Evolutionary conservation across 495 filamentous ascomycete genomes (phyloP), one percentile per base, ranked within the genome.

Genomic region (Neurospora pannonica): DNA sequence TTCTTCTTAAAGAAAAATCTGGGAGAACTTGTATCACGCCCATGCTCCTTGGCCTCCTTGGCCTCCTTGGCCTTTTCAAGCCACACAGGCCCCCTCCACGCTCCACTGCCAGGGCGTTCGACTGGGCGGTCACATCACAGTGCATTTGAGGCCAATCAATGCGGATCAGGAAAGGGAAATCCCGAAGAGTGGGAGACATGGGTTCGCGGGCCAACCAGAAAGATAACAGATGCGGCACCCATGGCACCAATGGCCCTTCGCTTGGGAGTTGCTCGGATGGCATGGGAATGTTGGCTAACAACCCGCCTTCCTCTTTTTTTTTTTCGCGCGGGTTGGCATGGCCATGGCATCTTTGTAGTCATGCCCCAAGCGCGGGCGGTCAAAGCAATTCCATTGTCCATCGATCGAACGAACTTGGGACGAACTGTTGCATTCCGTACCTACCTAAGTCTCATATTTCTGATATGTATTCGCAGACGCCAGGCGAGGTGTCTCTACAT

Each of bases 161-260:
- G 71, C 39, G 28, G 42, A 72, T 36, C 71, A 75, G 62, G 36
- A 46, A 67, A 77, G 42, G 37, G 38, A 77, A 74, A 75, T 75
- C 71, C 75, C 75, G 71, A 77, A 75, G 24, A n/a, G n/a, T n/a
- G n/a, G n/a, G n/a, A 38, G 19, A 43, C 39, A 38, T 46, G 73
- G 71, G 74, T 62, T 73, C 71, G 75, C 69, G 71, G 75, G 72
- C 72, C 74, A 76, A 76, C 75, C 70, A 42, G 15, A 60, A 28
- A 71, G 75, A 67, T 70, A 34, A 34, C 28, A 67, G 54, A 67
- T 10, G 54, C 54, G 54, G 54, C 54, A 62, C 28, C 43, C 21
- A 46, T 46, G 43, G 43, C 43, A 48, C 43, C 54, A 67, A 67
- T 34, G 48, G 48, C 54, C 28, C 54, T 67, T 67, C 15, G 54